phyloP scores from a whole-genome alignment of 768 basidiomycete species.

The Krasilnikovozyma curviuscula region DNA sequence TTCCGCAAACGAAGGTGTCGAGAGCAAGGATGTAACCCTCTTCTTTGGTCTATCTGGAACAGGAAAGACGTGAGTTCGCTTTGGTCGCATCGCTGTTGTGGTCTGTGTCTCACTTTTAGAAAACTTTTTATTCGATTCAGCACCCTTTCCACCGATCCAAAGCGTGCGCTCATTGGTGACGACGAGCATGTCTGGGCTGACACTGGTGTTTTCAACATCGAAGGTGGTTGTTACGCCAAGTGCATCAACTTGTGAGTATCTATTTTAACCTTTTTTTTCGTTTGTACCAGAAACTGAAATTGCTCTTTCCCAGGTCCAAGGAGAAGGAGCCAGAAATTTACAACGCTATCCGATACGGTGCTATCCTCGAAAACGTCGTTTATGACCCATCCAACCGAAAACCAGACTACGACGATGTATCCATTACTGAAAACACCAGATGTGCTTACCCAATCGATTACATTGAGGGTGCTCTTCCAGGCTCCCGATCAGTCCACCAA shows the following conservation, averaged over 20 bases:
- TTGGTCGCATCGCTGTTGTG: background rate
- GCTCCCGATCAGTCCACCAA: conserved; percentile 5
- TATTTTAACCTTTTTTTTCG: background rate
- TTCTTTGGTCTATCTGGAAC: conserved; percentile 99
- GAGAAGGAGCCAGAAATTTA: conserved; percentile 75
- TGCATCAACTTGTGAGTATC: conserved; percentile 64
- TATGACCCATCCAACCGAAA: conserved; percentile 64
- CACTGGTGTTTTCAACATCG: conserved; percentile 97
- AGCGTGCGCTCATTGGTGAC: conserved; percentile 85
- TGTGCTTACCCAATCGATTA: conserved; percentile 94
- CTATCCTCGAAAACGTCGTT: conserved; percentile 97
- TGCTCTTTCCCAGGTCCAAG: background rate
- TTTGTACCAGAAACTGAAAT: background rate
- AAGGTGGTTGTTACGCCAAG: conserved; percentile 98
- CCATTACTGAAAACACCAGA: conserved; percentile 97
- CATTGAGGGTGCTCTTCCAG: conserved; percentile 5
- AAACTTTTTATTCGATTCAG: conserved; percentile 10
- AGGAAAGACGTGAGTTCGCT: conserved; percentile 52
- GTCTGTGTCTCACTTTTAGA: background rate
- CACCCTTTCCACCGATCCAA: conserved; percentile 88
- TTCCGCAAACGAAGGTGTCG: conserved; percentile 83
- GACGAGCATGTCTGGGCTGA: conserved; percentile 99
- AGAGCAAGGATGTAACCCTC: conserved; percentile 77
- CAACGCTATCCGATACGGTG: conserved; percentile 83
- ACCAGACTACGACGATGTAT: conserved; percentile 87